Conservation (phyloP, 2,329 filamentous ascomycete species). For the Beauveria scarabaeidicola region DNA sequence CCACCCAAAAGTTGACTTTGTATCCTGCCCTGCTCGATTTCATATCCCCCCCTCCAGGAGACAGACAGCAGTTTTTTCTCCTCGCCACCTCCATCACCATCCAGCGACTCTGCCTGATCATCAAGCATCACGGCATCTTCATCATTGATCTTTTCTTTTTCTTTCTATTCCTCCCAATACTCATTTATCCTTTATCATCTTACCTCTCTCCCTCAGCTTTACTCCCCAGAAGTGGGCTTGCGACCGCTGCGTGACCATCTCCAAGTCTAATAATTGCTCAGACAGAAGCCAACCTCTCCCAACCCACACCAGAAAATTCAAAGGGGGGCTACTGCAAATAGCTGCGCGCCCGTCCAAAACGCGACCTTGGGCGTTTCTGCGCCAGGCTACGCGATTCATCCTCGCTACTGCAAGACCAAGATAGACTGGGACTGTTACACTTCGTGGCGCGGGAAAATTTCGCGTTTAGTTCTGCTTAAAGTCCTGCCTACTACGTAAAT, state of each 20-base stretch:
- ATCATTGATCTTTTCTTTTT: background rate
- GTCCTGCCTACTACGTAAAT: slow-evolving; percentile 10
- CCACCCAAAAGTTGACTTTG: slow-evolving; percentile 1
- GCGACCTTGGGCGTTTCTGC: background rate
- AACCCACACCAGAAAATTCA: slow-evolving; percentile 4
- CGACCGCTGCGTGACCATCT: background rate
- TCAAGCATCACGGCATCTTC: background rate
- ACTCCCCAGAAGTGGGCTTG: background rate
- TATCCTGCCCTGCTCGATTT: slow-evolving; percentile 7
- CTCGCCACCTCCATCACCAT: slow-evolving; percentile 9
- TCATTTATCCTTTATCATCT: too few species aligned
- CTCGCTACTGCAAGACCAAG: background rate
- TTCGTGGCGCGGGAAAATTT: background rate
- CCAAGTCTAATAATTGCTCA: background rate
- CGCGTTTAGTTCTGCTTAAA: slow-evolving; percentile 11
- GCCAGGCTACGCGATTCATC: slow-evolving; percentile 2
- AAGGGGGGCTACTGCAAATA: slow-evolving; percentile 5
- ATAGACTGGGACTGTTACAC: slow-evolving; percentile 3
- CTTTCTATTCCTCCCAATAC: background rate
- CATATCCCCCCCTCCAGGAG: background rate
- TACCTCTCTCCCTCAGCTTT: background rate
- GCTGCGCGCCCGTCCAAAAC: slow-evolving; percentile 1
- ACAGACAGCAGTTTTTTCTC: background rate
- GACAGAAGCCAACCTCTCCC: background rate
- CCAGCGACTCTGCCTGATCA: background rate